These are phyloP conservation scores for Ramalina intermedia DNA, from an alignment of 495 filamentous ascomycete genomes.

Conservation along the genomic window DNA sequence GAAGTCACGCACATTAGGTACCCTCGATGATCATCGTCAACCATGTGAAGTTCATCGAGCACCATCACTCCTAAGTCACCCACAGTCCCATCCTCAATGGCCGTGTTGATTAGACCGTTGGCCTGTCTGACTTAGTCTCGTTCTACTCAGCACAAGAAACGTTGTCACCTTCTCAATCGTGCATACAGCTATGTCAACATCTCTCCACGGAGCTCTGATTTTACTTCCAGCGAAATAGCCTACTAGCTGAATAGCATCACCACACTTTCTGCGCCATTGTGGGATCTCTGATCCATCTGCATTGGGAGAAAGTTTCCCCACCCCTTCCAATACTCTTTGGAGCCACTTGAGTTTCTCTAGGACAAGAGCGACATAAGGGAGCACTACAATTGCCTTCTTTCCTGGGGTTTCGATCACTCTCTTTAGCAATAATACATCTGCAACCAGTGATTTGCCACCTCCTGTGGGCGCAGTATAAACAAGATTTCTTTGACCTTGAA, in stretches of 20 bases:
- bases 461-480: conserved; percentile 80
- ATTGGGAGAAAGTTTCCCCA: conserved; percentile 31
- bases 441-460: conserved; percentile 67
- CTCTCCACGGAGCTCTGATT: conserved; percentile 49
- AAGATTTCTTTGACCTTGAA: conserved; percentile 52
- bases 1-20: conserved; percentile 38
- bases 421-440: conserved; percentile 63
- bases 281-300: conserved; percentile 6
- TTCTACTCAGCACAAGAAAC: conserved; percentile 1
- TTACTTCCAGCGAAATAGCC: conserved; percentile 67
- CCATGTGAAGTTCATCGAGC: conserved; percentile 71
- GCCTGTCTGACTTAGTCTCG: conserved; percentile 32
- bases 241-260: conserved; percentile 43
- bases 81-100: conserved; percentile 59
- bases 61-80: conserved; percentile 52
- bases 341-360: conserved; percentile 75
- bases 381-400: conserved; percentile 60
- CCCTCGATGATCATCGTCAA: conserved; percentile 65
- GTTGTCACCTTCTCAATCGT: conserved; percentile 64
- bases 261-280: conserved; percentile 23
- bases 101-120: conserved; percentile 61
- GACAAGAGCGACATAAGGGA: conserved; percentile 72
- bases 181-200: conserved; percentile 68
- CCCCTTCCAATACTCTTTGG: conserved; percentile 49
- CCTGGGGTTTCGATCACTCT: conserved; percentile 48